Percentiles rank a stretch among this genome's conserved stretches.
These are phyloP conservation scores for Pichia sp. DNA, from an alignment of 1,139 yeast species.

Conservation along the genomic window DNA sequence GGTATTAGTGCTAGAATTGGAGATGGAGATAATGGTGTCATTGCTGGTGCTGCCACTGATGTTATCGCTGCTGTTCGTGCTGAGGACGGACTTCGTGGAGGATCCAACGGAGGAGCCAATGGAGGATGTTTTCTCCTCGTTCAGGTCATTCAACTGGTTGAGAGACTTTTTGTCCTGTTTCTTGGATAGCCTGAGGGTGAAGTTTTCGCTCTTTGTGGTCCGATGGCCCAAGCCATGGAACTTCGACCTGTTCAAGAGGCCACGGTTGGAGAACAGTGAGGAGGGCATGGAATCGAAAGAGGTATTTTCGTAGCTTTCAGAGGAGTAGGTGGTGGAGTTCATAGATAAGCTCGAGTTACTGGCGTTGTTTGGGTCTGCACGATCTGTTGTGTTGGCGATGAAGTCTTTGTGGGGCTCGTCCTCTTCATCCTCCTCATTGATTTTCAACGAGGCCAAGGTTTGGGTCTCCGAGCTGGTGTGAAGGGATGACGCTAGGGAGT, in stretches of 20 bases:
- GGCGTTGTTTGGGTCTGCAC: not conserved
- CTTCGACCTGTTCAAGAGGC: conserved; percentile 12
- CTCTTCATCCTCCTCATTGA: conserved; percentile 13
- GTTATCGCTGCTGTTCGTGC: not conserved
- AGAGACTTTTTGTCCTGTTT: conserved; percentile 10
- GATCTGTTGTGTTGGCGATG: not conserved
- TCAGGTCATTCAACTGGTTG: conserved; percentile 9
- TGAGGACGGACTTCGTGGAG: not conserved
- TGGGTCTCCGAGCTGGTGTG: conserved; percentile 8
- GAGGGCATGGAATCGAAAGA: not conserved
- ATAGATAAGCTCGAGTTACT: not conserved
- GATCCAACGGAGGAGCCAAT: too few species aligned
- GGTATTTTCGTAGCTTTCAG: not conserved
- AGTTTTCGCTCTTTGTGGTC: conserved; percentile 20
- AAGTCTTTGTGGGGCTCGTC: not conserved
- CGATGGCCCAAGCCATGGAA: conserved; percentile 18
- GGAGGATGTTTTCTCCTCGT: conserved; percentile 10
- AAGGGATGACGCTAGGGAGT: not conserved
- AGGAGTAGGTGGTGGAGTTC: not conserved
- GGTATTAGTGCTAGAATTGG: not conserved
- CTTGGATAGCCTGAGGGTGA: conserved; percentile 7
- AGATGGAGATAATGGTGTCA: too few species aligned
- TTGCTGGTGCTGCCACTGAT: not conserved
- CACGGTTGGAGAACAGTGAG: conserved; percentile 5
- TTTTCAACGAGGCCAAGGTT: conserved; percentile 8